phyloP scores from a whole-genome alignment of 2,329 filamentous ascomycete species.

The Dryadomyces quercus-mongolicae region DNA sequence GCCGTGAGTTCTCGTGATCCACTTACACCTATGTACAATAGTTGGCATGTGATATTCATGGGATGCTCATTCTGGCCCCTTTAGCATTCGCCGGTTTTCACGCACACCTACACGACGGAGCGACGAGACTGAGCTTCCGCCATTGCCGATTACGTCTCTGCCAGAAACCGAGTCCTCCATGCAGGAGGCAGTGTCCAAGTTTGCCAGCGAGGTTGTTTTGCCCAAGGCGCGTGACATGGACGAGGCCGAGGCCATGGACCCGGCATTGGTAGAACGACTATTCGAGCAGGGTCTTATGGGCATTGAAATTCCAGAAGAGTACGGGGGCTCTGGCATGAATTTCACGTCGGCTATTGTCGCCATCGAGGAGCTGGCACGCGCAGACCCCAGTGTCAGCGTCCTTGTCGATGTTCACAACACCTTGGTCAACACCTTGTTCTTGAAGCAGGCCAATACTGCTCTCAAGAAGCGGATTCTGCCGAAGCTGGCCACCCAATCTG shows the following conservation, averaged over 20 bases:
- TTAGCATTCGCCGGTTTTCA: constrained; percentile 38
- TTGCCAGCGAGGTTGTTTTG: constrained; percentile 76
- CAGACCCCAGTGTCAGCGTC: constrained; percentile 90
- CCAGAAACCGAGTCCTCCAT: constrained; percentile 85
- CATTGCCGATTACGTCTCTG: constrained; percentile 85
- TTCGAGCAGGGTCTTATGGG: constrained; percentile 98
- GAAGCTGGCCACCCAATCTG: constrained; percentile 77
- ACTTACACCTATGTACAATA: neutral
- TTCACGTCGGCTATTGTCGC: constrained; percentile 93
- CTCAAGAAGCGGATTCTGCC: constrained; percentile 81
- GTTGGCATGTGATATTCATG: neutral
- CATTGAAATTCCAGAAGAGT: constrained; percentile 95
- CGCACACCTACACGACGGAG: constrained; percentile 38
- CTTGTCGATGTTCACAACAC: constrained; percentile 98
- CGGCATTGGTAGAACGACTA: constrained; percentile 72
- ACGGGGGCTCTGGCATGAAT: constrained; percentile 95
- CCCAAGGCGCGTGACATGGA: constrained; percentile 96
- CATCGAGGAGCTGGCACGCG: constrained; percentile 89
- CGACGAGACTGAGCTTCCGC: constrained; percentile 66
- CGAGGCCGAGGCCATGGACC: constrained; percentile 90
- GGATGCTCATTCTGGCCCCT: neutral
- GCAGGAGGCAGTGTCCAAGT: constrained; percentile 81
- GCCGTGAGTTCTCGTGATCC: neutral
- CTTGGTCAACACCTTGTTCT: constrained; percentile 82
- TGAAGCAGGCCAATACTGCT: constrained; percentile 70